These are phyloP conservation scores for Boletales sp. DNA, from an alignment of 768 basidiomycete genomes.

Conservation along the genomic window DNA sequence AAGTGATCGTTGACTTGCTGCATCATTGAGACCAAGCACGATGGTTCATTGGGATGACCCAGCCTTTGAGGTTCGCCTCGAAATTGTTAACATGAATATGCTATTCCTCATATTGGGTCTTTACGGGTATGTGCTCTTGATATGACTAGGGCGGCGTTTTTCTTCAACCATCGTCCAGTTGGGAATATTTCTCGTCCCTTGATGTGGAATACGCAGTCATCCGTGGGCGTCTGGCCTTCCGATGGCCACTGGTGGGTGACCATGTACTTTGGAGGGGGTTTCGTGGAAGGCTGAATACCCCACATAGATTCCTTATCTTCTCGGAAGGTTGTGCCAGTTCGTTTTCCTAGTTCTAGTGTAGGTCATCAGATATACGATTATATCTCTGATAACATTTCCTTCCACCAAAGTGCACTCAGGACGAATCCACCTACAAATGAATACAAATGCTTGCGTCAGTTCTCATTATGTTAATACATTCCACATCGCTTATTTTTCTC, in stretches of 20 bases:
- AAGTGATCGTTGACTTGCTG: background rate
- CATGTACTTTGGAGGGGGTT: background rate
- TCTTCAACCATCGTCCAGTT: slow-evolving; percentile 7
- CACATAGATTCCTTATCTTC: slow-evolving; percentile 22
- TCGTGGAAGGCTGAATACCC: background rate
- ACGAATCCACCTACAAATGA: background rate
- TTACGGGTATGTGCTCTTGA: slow-evolving; percentile 15
- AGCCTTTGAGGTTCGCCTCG: slow-evolving; percentile 1
- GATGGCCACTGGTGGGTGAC: slow-evolving; percentile 23
- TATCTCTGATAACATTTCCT: background rate
- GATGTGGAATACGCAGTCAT: slow-evolving; percentile 23
- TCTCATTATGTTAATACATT: background rate
- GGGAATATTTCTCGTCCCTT: slow-evolving; percentile 22
- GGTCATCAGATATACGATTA: background rate
- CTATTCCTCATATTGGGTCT: slow-evolving; percentile 18
- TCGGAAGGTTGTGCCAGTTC: slow-evolving; percentile 18
- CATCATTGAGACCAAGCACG: background rate
- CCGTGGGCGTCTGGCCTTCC: slow-evolving; percentile 19
- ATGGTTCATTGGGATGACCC: slow-evolving; percentile 22
- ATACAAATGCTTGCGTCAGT: slow-evolving; percentile 20
- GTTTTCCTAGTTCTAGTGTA: slow-evolving; percentile 17
- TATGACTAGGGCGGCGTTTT: background rate
- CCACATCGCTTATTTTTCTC: background rate
- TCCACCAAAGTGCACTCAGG: slow-evolving; percentile 6
- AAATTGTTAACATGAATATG: background rate